These are phyloP conservation scores for Blastobotrys buckinghamii DNA, from an alignment of 1,139 yeast genomes.

Conservation along the genomic window DNA sequence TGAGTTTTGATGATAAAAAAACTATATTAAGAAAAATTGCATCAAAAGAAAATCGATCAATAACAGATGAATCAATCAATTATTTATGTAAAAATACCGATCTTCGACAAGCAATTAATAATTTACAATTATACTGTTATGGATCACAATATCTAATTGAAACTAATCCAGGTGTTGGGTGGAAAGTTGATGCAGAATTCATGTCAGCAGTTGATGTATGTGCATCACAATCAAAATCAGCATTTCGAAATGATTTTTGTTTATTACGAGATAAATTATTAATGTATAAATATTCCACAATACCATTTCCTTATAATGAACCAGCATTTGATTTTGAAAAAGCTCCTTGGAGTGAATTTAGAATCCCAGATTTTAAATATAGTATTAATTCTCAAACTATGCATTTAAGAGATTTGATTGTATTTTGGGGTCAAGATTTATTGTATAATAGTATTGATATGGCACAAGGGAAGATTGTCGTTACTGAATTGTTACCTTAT, in stretches of 20 bases:
- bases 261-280: conserved; percentile 15
- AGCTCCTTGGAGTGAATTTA: conserved; percentile 10
- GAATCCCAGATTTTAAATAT: not conserved
- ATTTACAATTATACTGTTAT: conserved; percentile 51
- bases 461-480: conserved; percentile 14
- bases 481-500: conserved; percentile 27
- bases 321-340: conserved; percentile 20
- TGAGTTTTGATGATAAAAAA: conserved; percentile 24
- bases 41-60: conserved; percentile 33
- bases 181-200: conserved; percentile 6
- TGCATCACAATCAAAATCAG: conserved; percentile 13
- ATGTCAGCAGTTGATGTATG: conserved; percentile 21
- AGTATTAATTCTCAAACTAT: conserved; percentile 16
- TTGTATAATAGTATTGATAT: conserved; percentile 18
- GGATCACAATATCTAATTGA: not conserved
- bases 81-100: conserved; percentile 34
- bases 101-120: conserved; percentile 49
- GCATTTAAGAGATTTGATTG: conserved; percentile 14
- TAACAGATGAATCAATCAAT: not conserved
- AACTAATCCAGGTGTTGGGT: not conserved
- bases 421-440: conserved; percentile 15
- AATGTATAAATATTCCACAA: not conserved
- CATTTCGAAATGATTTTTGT: conserved; percentile 6
- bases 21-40: conserved; percentile 35
- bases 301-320: not conserved